Percentiles rank a stretch among this genome's conserved stretches.
phyloP scores from a whole-genome alignment of 257 asterid species.

The Agastache rugosa region DNA sequence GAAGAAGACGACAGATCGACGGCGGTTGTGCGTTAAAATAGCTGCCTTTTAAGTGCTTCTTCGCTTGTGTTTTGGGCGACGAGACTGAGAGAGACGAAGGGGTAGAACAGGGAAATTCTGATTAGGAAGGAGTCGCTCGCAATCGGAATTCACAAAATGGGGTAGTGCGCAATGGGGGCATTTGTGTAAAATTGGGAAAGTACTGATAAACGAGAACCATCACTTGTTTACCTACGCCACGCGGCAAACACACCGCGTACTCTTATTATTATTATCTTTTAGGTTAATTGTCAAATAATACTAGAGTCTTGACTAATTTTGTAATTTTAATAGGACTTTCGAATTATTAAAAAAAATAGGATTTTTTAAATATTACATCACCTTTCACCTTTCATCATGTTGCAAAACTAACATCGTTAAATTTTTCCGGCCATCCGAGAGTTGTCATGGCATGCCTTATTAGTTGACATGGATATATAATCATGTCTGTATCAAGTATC shows the following conservation, averaged over 20 bases:
- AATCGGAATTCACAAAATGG: constrained; percentile 11
- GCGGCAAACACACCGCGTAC: constrained; percentile 19
- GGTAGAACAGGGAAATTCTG: constrained; percentile 23
- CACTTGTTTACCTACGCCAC: constrained; percentile 32
- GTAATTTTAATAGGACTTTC: too few species aligned
- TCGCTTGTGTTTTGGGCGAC: constrained; percentile 53
- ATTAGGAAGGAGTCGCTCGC: neutral
- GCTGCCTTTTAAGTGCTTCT: constrained; percentile 11
- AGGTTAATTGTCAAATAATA: neutral
- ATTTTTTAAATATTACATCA: too few species aligned
- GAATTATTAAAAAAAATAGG: too few species aligned
- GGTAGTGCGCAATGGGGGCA: constrained; percentile 18
- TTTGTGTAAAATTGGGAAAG: constrained; percentile 23
- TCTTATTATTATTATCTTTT: too few species aligned
- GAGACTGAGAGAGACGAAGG: constrained; percentile 33
- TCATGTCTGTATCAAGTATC: too few species aligned
- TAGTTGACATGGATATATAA: too few species aligned
- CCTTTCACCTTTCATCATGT: too few species aligned
- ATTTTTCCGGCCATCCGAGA: too few species aligned
- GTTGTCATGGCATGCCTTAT: too few species aligned
- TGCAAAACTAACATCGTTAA: too few species aligned
- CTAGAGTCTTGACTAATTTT: too few species aligned
- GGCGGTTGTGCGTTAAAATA: constrained; percentile 20
- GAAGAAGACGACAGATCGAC: constrained; percentile 39
- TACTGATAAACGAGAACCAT: constrained; percentile 23